Evolutionary conservation across 108 stramenopile genomes (phyloP).

Genomic region (Nitzschia putrida): DNA sequence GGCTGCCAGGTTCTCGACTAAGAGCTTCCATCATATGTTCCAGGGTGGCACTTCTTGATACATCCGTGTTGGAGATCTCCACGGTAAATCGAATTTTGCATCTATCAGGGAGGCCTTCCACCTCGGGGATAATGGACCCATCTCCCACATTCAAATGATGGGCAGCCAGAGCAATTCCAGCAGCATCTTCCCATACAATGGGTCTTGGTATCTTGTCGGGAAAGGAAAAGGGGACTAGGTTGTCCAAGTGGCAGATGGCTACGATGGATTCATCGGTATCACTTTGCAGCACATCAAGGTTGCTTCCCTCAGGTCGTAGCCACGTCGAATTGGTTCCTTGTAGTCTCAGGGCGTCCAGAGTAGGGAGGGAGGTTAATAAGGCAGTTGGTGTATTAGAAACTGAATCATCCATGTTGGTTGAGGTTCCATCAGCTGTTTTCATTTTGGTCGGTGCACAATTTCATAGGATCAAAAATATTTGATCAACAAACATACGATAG

Average conservation of each 20-base stretch:
- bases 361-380: no score
- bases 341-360: no score
- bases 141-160: conserved; percentile 45
- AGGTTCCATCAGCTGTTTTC: no score
- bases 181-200: conserved; percentile 31
- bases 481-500: no score
- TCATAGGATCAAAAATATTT: no score
- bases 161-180: conserved; percentile 39
- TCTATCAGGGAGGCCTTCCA: conserved; percentile 33
- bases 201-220: not conserved
- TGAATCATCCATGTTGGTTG: no score
- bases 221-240: conserved; percentile 12
- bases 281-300: conserved; percentile 1
- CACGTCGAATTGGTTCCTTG: not conserved
- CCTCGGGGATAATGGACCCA: conserved; percentile 35
- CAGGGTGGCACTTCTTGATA: not conserved
- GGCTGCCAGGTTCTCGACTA: not conserved
- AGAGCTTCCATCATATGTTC: conserved; percentile 8
- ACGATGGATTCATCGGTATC: not conserved
- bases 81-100: conserved; percentile 44
- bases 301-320: conserved; percentile 12
- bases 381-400: no score
- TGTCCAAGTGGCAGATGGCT: conserved; percentile 15
- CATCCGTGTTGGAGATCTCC: conserved; percentile 21
- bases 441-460: no score